Conservation (phyloP, 2,329 filamentous ascomycete genomes). For the Triangularia setosa region DNA sequence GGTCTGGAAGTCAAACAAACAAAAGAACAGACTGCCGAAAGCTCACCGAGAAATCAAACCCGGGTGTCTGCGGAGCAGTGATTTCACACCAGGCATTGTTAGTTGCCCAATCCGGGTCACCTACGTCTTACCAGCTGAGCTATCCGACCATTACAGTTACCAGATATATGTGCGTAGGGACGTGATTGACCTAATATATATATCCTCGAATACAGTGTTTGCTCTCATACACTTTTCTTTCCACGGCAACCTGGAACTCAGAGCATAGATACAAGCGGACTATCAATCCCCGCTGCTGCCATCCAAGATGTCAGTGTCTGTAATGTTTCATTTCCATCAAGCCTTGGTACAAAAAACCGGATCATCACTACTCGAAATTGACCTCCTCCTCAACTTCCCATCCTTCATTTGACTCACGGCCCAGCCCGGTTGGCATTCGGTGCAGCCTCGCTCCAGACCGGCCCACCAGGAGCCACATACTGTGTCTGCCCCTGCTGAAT, state of each 20-base stretch:
- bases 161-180: background rate
- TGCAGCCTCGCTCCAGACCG: slow-evolving; percentile 21
- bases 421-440: slow-evolving; percentile 19
- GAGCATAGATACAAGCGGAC: background rate
- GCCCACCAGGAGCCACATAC: slow-evolving; percentile 20
- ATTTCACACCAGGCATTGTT: background rate
- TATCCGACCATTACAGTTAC: background rate
- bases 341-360: background rate
- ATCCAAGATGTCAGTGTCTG: background rate
- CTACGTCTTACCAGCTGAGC: background rate
- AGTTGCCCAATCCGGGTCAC: background rate
- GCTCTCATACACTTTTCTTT: background rate
- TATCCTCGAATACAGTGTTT: background rate
- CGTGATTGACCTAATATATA: background rate
- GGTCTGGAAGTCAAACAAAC: background rate
- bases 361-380: background rate
- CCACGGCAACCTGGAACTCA: background rate
- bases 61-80: background rate
- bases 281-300: background rate
- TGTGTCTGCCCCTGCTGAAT: slow-evolving; percentile 17
- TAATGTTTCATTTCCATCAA: background rate
- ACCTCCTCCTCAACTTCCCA: background rate
- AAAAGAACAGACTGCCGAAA: background rate
- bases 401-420: background rate
- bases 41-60: background rate